Percentiles rank a stretch among this genome's conserved stretches.
These are phyloP conservation scores for Thalassiosira pacifica DNA, from an alignment of 352 stramenopile species.

Conservation along the genomic window DNA sequence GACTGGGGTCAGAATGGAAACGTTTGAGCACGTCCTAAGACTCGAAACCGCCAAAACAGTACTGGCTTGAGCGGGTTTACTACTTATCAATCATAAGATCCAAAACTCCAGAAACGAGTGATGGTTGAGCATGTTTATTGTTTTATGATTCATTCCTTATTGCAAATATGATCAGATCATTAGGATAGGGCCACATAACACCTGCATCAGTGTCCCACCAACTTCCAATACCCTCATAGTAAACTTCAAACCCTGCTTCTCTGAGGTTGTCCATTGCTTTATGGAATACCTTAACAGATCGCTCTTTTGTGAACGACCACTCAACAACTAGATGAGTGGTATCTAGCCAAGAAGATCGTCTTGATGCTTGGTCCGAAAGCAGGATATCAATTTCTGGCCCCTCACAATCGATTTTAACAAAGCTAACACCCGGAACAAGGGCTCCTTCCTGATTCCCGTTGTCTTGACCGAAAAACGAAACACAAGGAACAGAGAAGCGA, in stretches of 20 bases:
- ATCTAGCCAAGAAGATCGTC: conserved; percentile 59
- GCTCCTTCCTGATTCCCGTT: conserved; percentile 17
- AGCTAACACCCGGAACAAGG: conserved; percentile 63
- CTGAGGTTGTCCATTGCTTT: conserved; percentile 58
- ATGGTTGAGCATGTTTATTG: background rate
- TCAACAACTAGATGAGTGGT: conserved; percentile 70
- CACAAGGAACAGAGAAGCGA: conserved; percentile 49
- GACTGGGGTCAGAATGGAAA: background rate
- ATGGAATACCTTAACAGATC: conserved; percentile 61
- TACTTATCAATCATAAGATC: no score
- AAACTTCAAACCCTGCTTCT: conserved; percentile 66
- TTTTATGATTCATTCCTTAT: conserved; percentile 28
- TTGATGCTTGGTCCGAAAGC: conserved; percentile 43
- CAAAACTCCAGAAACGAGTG: no score
- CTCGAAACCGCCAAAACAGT: no score
- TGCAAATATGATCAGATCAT: conserved; percentile 72
- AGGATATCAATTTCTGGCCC: conserved; percentile 73
- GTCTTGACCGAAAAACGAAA: conserved; percentile 61
- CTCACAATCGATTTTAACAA: conserved; percentile 78
- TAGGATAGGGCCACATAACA: conserved; percentile 69
- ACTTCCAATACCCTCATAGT: conserved; percentile 66
- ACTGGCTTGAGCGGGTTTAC: no score
- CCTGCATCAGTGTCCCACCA: conserved; percentile 71
- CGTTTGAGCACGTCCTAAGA: no score
- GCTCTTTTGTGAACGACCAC: conserved; percentile 78